phyloP scores from a whole-genome alignment of 2,329 filamentous ascomycete species.

The Trichoderma simmonsii region DNA sequence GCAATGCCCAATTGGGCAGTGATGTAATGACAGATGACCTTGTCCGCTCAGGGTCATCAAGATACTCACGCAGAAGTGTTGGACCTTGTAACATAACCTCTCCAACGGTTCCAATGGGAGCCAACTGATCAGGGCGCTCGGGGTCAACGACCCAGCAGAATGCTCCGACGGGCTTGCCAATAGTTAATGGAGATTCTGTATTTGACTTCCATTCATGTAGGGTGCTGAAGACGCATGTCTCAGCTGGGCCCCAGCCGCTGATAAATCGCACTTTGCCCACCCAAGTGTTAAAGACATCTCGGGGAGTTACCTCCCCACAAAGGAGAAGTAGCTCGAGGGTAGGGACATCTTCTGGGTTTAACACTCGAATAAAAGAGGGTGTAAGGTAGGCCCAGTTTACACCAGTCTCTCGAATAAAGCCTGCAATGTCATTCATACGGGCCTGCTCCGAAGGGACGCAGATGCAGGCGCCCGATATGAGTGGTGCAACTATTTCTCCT shows the following conservation, averaged over 20 bases:
- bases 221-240: constrained; percentile 17
- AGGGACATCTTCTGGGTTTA: constrained; percentile 9
- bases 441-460: constrained; percentile 6
- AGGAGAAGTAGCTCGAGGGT: constrained; percentile 16
- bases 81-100: constrained; percentile 10
- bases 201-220: constrained; percentile 14
- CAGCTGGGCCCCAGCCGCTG: constrained; percentile 23
- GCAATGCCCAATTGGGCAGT: constrained; percentile 32
- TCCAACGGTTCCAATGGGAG: constrained; percentile 2
- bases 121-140: not conserved
- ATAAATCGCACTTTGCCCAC: constrained; percentile 15
- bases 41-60: not conserved
- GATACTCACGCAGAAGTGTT: constrained; percentile 10
- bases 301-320: constrained; percentile 17
- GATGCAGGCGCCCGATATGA: constrained; percentile 12
- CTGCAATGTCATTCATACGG: constrained; percentile 2
- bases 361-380: not conserved
- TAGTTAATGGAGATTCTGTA: not conserved
- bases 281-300: constrained; percentile 19
- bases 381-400: constrained; percentile 13
- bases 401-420: constrained; percentile 1
- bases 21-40: not conserved
- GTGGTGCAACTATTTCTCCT: constrained; percentile 8
- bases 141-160: constrained; percentile 16
- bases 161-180: constrained; percentile 14